Conservation (phyloP, 2,329 filamentous ascomycete species). For the Cladosporium oxysporum region DNA sequence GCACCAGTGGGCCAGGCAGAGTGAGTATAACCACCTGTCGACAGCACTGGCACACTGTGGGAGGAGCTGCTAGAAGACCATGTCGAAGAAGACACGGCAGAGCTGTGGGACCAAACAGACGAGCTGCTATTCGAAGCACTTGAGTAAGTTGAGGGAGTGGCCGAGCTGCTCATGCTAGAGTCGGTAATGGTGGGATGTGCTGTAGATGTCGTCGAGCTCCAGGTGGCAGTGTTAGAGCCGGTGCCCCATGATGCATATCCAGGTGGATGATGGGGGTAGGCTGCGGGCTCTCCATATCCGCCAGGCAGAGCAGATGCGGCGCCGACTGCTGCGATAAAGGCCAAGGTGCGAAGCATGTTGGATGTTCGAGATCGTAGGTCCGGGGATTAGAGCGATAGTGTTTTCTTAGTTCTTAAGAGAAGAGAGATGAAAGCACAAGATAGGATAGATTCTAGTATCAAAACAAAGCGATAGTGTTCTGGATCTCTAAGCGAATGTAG, state of each 20-base stretch:
- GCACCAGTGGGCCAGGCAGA: slow-evolving; percentile 1
- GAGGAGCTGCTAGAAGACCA: slow-evolving; percentile 9
- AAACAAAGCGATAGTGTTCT: slow-evolving; percentile 12
- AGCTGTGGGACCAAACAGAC: slow-evolving; percentile 2
- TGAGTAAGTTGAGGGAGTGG: not conserved
- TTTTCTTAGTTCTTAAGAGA: not conserved
- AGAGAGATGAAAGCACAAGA: not conserved
- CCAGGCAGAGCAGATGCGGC: slow-evolving; percentile 15
- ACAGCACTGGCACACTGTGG: slow-evolving; percentile 9
- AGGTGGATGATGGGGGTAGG: slow-evolving; percentile 14
- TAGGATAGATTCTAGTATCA: not conserved
- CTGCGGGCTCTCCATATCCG: slow-evolving; percentile 12
- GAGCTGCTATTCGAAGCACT: slow-evolving; percentile 10
- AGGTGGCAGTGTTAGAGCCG: slow-evolving; percentile 5
- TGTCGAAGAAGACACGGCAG: not conserved
- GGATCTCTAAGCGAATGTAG: slow-evolving; percentile 17
- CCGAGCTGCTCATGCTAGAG: not conserved
- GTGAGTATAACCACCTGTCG: slow-evolving; percentile 12
- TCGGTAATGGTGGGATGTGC: not conserved
- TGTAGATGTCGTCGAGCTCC: slow-evolving; percentile 9
- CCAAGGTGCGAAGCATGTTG: slow-evolving; percentile 19
- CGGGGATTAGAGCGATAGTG: not conserved
- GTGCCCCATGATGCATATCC: slow-evolving; percentile 9
- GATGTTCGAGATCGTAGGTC: not conserved
- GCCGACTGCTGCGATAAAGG: slow-evolving; percentile 17